Evolutionary conservation across 2,329 filamentous ascomycete species (phyloP), one percentile per base, ranked within the genome.

Genomic region (Neophaeococcomyces mojaviensis): DNA sequence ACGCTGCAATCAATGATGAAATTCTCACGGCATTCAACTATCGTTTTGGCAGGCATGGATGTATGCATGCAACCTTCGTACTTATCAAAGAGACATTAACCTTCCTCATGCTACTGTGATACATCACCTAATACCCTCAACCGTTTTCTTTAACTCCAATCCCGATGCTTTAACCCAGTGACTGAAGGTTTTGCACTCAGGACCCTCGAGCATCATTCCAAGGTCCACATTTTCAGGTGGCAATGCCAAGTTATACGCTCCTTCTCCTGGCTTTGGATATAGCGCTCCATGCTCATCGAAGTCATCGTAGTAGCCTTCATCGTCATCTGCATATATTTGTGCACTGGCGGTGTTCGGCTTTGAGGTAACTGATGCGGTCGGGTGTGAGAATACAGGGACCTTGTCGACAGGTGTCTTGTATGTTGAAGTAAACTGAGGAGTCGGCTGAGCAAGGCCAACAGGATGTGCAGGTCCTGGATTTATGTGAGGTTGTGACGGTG

Each of bases 151-250:
- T 13, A 42, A 31, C n/a, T 42, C 39, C 28, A n/a, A 8, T 26
- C 39, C 28, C 28, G 28, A 32, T 10, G 50, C 50, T 33, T 48
- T 31, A 16, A 55, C 44, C 51, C 53, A 54, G 54, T 81, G 76
- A 50, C 73, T 79, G 55, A 81, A 81, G 0, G 77, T 78, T 18
- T 69, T 67, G 54, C 71, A 73, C 19, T 64, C 58, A 33, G 74
- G 71, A 40, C 79, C 76, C 54, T 84, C 81, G 6, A 79, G 73
- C 19, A 84, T 60, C 67, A 80, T 81, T 47, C 78, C 70, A 32
- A 81, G 55, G 58, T 84, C 79, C 20, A 78, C 73, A 15, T 69
- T 69, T 52, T 82, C 76, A 1, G 72, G 70, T 5, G 74, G 70
- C 16, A 83, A 58, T 19, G 69, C 73, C 22, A 84, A 66, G 2